These are phyloP conservation scores for Picocystis salinarum DNA, from an alignment of 139 green algal genomes.

Conservation along the genomic window DNA sequence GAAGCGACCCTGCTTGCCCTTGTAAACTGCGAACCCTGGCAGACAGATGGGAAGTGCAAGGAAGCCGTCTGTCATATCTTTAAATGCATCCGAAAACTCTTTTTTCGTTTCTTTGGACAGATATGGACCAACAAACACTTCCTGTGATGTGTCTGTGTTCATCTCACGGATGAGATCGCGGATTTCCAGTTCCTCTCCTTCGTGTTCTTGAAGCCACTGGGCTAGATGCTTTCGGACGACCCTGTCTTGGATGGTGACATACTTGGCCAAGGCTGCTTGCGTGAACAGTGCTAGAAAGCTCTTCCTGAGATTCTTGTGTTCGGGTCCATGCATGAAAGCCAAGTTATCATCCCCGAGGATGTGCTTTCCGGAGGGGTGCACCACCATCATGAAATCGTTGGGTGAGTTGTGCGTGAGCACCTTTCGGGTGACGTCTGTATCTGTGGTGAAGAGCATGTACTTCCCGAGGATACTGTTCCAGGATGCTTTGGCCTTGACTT, in stretches of 20 bases:
- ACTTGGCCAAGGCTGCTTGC: not conserved
- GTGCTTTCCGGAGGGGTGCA: conserved; percentile 57
- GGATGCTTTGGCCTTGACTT: too few species aligned
- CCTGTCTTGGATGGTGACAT: conserved; percentile 32
- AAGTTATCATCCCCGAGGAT: conserved; percentile 61
- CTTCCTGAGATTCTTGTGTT: conserved; percentile 35
- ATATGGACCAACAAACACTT: conserved; percentile 70
- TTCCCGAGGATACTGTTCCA: conserved; percentile 55
- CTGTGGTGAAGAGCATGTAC: conserved; percentile 59
- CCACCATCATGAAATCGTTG: conserved; percentile 41
- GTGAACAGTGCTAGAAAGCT: not conserved
- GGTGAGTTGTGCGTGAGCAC: conserved; percentile 36
- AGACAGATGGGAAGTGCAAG: conserved; percentile 59
- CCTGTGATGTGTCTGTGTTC: conserved; percentile 51
- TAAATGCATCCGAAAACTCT: conserved; percentile 45
- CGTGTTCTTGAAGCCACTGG: conserved; percentile 18
- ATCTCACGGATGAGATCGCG: conserved; percentile 30
- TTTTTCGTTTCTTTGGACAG: conserved; percentile 32
- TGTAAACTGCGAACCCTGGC: conserved; percentile 58
- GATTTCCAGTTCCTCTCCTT: conserved; percentile 17
- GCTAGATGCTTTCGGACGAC: conserved; percentile 40
- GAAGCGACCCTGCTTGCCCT: conserved; percentile 34
- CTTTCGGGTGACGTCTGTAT: conserved; percentile 39
- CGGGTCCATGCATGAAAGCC: conserved; percentile 53
- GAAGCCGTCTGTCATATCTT: conserved; percentile 53